phyloP scores from a whole-genome alignment of 2,329 filamentous ascomycete genomes.

The Sordariomycetes sp. region DNA sequence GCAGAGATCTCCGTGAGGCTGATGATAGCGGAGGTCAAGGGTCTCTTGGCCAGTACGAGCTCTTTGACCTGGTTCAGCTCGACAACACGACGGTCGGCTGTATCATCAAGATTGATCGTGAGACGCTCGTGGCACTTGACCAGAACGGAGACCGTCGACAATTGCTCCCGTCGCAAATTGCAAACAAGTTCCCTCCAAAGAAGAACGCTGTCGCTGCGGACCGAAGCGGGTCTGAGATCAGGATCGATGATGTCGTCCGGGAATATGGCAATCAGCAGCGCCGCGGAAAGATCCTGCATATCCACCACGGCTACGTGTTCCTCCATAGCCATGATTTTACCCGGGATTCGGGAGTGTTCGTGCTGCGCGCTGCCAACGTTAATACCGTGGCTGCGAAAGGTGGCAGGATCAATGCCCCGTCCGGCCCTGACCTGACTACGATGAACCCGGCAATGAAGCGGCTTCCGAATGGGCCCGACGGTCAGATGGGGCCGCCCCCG shows the following conservation, averaged over 20 bases:
- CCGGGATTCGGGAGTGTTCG: conserved; percentile 85
- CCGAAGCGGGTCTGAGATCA: conserved; percentile 85
- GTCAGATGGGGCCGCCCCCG: conserved; percentile 36
- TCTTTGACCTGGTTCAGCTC: conserved; percentile 90
- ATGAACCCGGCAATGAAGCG: conserved; percentile 89
- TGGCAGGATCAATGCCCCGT: conserved; percentile 56
- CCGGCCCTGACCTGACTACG: conserved; percentile 67
- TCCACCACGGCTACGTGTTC: conserved; percentile 88
- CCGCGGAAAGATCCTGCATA: conserved; percentile 83
- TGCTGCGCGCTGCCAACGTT: conserved; percentile 75
- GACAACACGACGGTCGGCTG: conserved; percentile 88
- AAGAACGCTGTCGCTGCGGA: conserved; percentile 85
- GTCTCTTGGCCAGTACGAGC: conserved; percentile 75
- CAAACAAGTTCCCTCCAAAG: conserved; percentile 75
- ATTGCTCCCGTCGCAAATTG: conserved; percentile 82
- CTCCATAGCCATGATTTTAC: conserved; percentile 72
- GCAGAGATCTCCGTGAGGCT: conserved; percentile 89
- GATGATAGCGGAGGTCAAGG: conserved; percentile 84
- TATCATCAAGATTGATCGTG: conserved; percentile 89
- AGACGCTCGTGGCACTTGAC: conserved; percentile 81
- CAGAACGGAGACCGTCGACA: conserved; percentile 78
- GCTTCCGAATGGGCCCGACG: conserved; percentile 37
- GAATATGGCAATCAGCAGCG: conserved; percentile 79
- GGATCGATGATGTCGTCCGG: conserved; percentile 82
- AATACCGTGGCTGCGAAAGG: conserved; percentile 91